Conservation (phyloP, 2,329 filamentous ascomycete species). For the Aspergillus quadrilineatus region DNA sequence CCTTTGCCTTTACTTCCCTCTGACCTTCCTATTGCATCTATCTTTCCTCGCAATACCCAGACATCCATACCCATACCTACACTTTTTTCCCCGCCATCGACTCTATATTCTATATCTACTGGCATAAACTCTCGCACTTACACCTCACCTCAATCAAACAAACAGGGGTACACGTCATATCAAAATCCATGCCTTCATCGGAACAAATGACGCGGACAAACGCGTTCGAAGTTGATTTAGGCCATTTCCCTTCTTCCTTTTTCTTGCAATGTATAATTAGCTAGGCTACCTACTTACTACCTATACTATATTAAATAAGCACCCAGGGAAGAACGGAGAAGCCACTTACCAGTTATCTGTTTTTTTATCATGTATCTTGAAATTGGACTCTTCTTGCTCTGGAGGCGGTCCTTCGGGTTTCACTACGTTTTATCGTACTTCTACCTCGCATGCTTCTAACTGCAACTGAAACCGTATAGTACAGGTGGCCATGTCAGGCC, state of each 20-base stretch:
- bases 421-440: too few relatives aligned
- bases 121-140: too few relatives aligned
- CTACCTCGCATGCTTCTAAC: too few relatives aligned
- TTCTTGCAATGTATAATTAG: slow-evolving; percentile 5
- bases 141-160: too few relatives aligned
- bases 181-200: too few relatives aligned
- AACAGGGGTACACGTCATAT: too few relatives aligned
- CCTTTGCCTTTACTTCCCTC: not conserved
- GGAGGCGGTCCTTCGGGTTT: too few relatives aligned
- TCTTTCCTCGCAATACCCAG: not conserved
- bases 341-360: not conserved
- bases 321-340: not conserved
- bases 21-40: not conserved
- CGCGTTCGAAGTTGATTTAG: not conserved
- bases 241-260: not conserved
- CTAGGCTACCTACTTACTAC: not conserved
- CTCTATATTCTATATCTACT: too few relatives aligned
- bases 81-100: not conserved
- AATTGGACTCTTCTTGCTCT: too few relatives aligned
- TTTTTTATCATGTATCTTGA: not conserved
- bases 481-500: too few relatives aligned
- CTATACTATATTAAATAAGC: not conserved
- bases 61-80: not conserved
- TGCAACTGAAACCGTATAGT: too few relatives aligned
- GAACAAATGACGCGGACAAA: too few relatives aligned